phyloP scores from a whole-genome alignment of 192 early-diverging fungal species.

The Rhizophagus prolifer region DNA sequence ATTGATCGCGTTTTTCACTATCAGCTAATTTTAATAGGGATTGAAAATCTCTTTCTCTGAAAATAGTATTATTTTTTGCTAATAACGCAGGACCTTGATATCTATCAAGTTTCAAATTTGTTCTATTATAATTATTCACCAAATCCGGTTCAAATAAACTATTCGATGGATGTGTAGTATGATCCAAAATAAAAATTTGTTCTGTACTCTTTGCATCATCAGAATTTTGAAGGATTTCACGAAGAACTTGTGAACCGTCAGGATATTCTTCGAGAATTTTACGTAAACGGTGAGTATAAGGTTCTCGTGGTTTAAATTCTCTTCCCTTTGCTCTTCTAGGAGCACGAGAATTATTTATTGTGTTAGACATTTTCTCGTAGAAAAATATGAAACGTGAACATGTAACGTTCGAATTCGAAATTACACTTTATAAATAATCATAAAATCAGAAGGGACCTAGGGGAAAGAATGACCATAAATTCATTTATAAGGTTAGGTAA shows the following conservation, averaged over 20 bases:
- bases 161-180: neutral
- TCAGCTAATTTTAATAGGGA: conserved; percentile 26
- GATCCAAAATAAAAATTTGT: neutral
- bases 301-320: conserved; percentile 23
- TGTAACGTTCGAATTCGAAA: too few relatives aligned
- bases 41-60: conserved; percentile 24
- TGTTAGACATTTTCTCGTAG: too few relatives aligned
- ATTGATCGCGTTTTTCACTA: conserved; percentile 31
- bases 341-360: too few relatives aligned
- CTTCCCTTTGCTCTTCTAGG: neutral
- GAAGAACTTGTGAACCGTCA: conserved; percentile 42
- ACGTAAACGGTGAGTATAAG: conserved; percentile 33
- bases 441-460: too few relatives aligned
- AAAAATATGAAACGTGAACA: too few relatives aligned
- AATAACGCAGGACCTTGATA: conserved; percentile 33
- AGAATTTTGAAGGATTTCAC: conserved; percentile 47
- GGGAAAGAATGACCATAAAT: too few relatives aligned
- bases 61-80: conserved; percentile 27
- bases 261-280: conserved; percentile 45
- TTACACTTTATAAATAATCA: too few relatives aligned
- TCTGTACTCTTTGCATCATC: conserved; percentile 20
- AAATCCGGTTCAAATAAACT: neutral
- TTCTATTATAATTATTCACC: too few relatives aligned
- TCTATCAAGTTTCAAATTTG: neutral
- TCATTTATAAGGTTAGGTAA: too few relatives aligned